Evolutionary conservation across 2,329 filamentous ascomycete genomes (phyloP).

Genomic region (Pseudopyrenochaeta lycopersici): DNA sequence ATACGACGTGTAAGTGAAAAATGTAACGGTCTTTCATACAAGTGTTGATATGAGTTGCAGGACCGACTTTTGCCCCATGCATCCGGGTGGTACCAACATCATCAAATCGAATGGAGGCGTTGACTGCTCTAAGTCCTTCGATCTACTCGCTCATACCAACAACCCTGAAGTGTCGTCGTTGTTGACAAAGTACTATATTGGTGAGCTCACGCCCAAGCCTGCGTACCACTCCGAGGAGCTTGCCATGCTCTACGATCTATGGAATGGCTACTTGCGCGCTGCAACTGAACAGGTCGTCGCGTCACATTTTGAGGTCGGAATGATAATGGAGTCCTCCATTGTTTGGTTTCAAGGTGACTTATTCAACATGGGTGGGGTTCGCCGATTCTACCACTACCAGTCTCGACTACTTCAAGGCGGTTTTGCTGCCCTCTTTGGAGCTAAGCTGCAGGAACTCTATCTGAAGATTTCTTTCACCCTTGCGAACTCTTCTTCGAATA

Average conservation of each 20-base stretch:
- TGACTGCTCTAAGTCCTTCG: constrained; percentile 91
- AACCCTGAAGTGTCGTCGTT: constrained; percentile 72
- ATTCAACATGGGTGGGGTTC: constrained; percentile 38
- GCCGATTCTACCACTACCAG: constrained; percentile 38
- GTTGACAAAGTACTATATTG: constrained; percentile 36
- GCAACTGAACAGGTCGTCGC: constrained; percentile 33
- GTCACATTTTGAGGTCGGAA: constrained; percentile 32
- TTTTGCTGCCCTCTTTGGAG: constrained; percentile 32
- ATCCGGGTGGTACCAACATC: constrained; percentile 85
- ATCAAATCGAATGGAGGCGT: constrained; percentile 85
- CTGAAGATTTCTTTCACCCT: constrained; percentile 36
- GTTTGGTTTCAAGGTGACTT: constrained; percentile 37
- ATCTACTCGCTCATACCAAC: constrained; percentile 88
- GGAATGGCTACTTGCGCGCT: constrained; percentile 28
- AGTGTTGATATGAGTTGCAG: constrained; percentile 8
- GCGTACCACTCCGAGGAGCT: constrained; percentile 28
- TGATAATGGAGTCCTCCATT: constrained; percentile 30
- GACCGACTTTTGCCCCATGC: constrained; percentile 82
- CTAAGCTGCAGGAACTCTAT: constrained; percentile 34
- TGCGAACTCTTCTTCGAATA: constrained; percentile 37
- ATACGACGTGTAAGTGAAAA: constrained; percentile 71
- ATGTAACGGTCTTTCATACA: not conserved
- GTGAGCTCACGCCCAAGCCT: constrained; percentile 32
- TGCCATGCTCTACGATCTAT: constrained; percentile 34
- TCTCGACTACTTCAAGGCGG: constrained; percentile 31